Evolutionary conservation across 805 yeast genomes (phyloP).

Genomic region (Lipomyces yamanashiensis): DNA sequence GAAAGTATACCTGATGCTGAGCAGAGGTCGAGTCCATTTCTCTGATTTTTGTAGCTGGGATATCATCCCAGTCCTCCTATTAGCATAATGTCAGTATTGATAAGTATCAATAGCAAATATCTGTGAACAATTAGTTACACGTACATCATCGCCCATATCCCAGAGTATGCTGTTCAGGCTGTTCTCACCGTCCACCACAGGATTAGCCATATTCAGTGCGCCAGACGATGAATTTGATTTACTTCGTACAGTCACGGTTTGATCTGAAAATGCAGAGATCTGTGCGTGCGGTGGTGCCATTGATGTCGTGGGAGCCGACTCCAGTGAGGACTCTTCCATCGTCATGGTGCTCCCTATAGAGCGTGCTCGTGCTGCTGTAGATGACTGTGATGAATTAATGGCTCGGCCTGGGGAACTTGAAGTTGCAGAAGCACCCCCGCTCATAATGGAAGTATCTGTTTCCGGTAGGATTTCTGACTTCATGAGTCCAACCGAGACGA

Average conservation of each 20-base stretch:
- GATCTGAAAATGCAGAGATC: neutral
- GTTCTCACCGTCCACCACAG: neutral
- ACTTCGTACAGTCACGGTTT: neutral
- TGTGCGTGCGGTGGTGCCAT: neutral
- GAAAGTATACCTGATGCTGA: conserved; percentile 19
- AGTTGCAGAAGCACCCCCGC: neutral
- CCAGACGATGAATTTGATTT: conserved; percentile 8
- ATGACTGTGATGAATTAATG: conserved; percentile 3
- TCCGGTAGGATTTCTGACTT: neutral
- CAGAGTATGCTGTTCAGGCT: neutral
- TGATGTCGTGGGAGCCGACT: neutral
- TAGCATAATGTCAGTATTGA: neutral
- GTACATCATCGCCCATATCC: conserved; percentile 14
- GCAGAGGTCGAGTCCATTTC: conserved; percentile 26
- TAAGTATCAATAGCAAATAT: neutral
- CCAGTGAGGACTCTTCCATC: conserved; percentile 9
- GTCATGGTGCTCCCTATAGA: conserved; percentile 7
- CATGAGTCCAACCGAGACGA: neutral
- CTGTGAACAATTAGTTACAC: neutral
- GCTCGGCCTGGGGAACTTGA: neutral
- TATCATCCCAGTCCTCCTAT: conserved; percentile 32
- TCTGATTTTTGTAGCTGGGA: conserved; percentile 19
- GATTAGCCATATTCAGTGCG: neutral
- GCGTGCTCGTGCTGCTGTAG: neutral
- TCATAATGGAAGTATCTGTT: neutral